phyloP scores from a whole-genome alignment of 805 yeast species.

The Wickerhamiella siamensis region DNA sequence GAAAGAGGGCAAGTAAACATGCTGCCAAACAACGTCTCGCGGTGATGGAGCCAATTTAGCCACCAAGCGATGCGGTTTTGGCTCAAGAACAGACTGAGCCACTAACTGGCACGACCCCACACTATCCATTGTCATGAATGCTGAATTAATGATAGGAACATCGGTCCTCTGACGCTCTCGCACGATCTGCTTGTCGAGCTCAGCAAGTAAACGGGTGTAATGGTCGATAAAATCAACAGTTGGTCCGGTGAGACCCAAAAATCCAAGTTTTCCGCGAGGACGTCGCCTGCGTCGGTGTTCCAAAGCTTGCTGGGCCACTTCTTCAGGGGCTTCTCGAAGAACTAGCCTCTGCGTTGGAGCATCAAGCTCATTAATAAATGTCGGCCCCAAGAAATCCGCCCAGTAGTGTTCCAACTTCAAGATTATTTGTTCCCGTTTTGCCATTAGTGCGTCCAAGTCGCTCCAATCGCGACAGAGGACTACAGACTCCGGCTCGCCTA shows the following conservation, averaged over 20 bases:
- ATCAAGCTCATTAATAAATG: constrained; percentile 13
- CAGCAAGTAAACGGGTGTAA: constrained; percentile 51
- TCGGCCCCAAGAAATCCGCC: constrained; percentile 49
- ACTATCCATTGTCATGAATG: constrained; percentile 87
- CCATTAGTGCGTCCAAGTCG: constrained; percentile 49
- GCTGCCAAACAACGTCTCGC: constrained; percentile 86
- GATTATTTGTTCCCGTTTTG: constrained; percentile 40
- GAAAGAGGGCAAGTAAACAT: constrained; percentile 62
- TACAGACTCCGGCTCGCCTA: constrained; percentile 65
- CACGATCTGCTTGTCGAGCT: constrained; percentile 54
- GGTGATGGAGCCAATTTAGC: constrained; percentile 91
- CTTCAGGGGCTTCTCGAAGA: constrained; percentile 4
- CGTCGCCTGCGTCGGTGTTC: constrained; percentile 29
- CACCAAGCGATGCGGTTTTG: constrained; percentile 68
- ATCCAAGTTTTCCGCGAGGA: constrained; percentile 50
- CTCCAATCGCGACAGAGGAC: constrained; percentile 84
- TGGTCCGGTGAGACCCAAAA: constrained; percentile 49
- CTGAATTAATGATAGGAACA: constrained; percentile 75
- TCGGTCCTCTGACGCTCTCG: constrained; percentile 46
- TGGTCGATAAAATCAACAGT: constrained; percentile 70
- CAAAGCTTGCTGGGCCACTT: constrained; percentile 1
- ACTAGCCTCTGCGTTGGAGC: neutral
- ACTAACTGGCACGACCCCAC: constrained; percentile 94
- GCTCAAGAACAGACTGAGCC: constrained; percentile 89
- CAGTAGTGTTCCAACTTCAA: constrained; percentile 51